Base-by-base conservation (phyloP, 768 basidiomycete genomes). In the Amanita jacksonii region DNA sequence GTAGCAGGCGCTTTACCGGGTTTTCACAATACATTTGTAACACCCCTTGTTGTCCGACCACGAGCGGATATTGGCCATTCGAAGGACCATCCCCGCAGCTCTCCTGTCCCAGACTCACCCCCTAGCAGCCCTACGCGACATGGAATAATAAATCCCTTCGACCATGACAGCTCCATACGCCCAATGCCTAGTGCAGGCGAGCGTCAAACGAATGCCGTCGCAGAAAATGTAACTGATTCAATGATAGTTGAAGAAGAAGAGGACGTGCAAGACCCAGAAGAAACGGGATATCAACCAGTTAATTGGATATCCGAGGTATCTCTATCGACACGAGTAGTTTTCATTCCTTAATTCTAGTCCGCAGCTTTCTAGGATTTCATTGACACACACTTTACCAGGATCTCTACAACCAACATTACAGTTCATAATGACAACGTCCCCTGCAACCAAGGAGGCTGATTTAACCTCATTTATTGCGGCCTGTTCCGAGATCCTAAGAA, bases 281-380 rank as follows among this genome's bases (percentile, higher is more conserved):
- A 68, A 39, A 63, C 62, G 24, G 13, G 10, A 4, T 8, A 22
- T n/a, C 33, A 28, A 28, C 63, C 63, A 38, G 61, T 70, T 9
- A 72, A 76, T 48, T 75, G 75, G 74, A 72, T 66, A 46, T 63
- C 65, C 13, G 73, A 79, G 67, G 83, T 85, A 55, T 16, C 61
- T 38, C 19, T 13, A 23, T 38, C 35, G 10, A 19, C 30, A 47
- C 28, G 30, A 37, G 30, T 22, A 22, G 24, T 38, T 37, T 45
- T 38, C 28, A 8, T n/a, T 40, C 34, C 52, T 28, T 53, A 13
- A 13, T 42, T 8, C 18, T 36, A 18, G 3, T 13, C 6, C 9
- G 33, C 49, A 86, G 84, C 60, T 85, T 37, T 75, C 73, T 49
- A 68, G 73, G 32, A 65, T 81, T 22, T 57, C 85, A n/a, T 53